Evolutionary conservation across 2,329 filamentous ascomycete genomes (phyloP).

Genomic region (Leptographium procerum): DNA sequence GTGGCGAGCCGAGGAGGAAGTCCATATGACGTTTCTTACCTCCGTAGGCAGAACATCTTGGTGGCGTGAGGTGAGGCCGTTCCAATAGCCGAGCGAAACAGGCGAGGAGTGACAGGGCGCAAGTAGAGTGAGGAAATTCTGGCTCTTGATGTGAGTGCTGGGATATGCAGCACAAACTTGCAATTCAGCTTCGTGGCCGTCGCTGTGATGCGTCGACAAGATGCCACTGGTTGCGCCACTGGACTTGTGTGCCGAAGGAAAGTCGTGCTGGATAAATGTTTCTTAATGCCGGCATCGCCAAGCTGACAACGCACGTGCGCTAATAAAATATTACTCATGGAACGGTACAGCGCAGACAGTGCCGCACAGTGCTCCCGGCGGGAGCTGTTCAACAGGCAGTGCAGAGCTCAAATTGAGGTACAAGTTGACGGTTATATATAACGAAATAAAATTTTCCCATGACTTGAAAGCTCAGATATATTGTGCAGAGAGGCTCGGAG

Average conservation of each 20-base stretch:
- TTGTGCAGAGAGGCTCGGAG: background rate
- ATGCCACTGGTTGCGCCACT: background rate
- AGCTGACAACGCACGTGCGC: background rate
- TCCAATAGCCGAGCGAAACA: background rate
- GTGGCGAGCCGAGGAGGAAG: background rate
- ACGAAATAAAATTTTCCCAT: too few relatives aligned
- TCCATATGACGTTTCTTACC: constrained; percentile 32
- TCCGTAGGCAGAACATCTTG: constrained; percentile 56
- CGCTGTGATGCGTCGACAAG: background rate
- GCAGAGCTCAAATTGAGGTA: background rate
- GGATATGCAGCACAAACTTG: background rate
- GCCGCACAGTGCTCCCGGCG: background rate
- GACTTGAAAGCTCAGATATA: too few relatives aligned
- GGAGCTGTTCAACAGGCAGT: background rate
- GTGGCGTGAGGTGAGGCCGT: background rate
- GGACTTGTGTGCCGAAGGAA: background rate
- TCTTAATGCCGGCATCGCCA: background rate
- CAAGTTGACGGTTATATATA: background rate
- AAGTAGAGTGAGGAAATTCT: background rate
- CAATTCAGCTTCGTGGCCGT: background rate
- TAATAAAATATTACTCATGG: too few relatives aligned
- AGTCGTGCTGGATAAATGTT: background rate
- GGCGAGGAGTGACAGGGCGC: too few relatives aligned
- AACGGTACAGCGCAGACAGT: background rate
- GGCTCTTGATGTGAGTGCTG: background rate